Conservation (phyloP, 805 yeast species). For the Torulaspora gathmanii region DNA sequence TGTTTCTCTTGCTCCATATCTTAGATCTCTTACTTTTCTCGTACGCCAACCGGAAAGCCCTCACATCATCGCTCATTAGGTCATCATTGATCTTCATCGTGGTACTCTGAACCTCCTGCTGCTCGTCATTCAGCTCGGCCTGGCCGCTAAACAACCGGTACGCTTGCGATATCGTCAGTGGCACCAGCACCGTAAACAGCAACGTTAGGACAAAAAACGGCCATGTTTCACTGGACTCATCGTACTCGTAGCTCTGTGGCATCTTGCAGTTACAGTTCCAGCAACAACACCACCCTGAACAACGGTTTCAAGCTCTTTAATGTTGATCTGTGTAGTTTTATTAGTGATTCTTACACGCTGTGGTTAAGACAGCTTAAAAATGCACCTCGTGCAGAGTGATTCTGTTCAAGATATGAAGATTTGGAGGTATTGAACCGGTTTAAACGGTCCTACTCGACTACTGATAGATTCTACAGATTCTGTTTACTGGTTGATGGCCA, state of each 20-base stretch:
- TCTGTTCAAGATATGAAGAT: background rate
- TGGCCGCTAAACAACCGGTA: conserved; percentile 25
- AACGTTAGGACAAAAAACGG: conserved; percentile 82
- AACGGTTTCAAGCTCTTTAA: background rate
- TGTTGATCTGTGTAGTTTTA: background rate
- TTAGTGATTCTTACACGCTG: background rate
- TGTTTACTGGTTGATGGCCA: background rate
- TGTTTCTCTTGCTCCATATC: conserved; percentile 19
- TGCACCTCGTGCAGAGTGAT: background rate
- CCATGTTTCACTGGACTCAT: conserved; percentile 89
- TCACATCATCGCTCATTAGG: conserved; percentile 21
- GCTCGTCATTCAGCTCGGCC: conserved; percentile 3
- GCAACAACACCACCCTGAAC: background rate
- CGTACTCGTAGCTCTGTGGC: conserved; percentile 50
- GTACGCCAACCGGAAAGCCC: conserved; percentile 22
- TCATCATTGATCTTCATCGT: conserved; percentile 20
- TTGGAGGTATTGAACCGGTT: background rate
- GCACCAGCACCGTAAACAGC: conserved; percentile 61
- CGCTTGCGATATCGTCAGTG: conserved; percentile 46
- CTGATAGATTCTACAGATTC: background rate
- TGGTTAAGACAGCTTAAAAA: background rate
- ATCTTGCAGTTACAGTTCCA: conserved; percentile 12
- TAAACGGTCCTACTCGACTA: background rate
- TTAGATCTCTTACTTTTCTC: conserved; percentile 20
- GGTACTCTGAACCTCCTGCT: conserved; percentile 7